phyloP scores from a whole-genome alignment of 2,329 filamentous ascomycete species.

The Microsporum audouinii region DNA sequence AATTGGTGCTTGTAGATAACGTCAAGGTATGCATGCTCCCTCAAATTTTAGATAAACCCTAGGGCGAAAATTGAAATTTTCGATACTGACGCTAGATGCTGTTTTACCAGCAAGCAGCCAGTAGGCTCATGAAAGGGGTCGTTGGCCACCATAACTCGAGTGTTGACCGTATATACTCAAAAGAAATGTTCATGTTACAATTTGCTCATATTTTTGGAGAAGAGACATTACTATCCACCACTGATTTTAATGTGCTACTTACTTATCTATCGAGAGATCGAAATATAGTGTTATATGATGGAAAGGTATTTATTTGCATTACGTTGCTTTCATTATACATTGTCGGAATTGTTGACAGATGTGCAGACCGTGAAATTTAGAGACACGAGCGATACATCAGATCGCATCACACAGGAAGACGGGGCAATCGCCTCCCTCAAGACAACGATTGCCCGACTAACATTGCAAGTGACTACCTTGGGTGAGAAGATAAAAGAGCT shows the following conservation, averaged over 20 bases:
- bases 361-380: slow-evolving; percentile 63
- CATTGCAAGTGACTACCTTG: slow-evolving; percentile 55
- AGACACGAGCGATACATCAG: slow-evolving; percentile 35
- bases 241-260: slow-evolving; percentile 59
- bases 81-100: neutral
- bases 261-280: slow-evolving; percentile 59
- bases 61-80: neutral
- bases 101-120: slow-evolving; percentile 39
- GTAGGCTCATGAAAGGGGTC: slow-evolving; percentile 41
- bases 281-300: slow-evolving; percentile 38
- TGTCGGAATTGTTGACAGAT: slow-evolving; percentile 20
- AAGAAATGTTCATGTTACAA: slow-evolving; percentile 49
- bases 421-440: slow-evolving; percentile 68
- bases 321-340: slow-evolving; percentile 1
- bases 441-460: slow-evolving; percentile 57
- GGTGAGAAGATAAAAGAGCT: slow-evolving; percentile 41
- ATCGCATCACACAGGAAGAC: slow-evolving; percentile 63
- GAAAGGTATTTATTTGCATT: slow-evolving; percentile 26
- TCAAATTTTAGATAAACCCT: neutral
- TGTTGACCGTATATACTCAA: slow-evolving; percentile 58
- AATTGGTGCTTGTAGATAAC: slow-evolving; percentile 43
- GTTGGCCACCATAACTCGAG: slow-evolving; percentile 36
- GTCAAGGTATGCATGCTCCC: slow-evolving; percentile 38
- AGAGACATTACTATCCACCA: slow-evolving; percentile 43
- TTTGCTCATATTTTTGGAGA: slow-evolving; percentile 45